Conservation (phyloP, 768 basidiomycete species). For the Suillus bovinus region DNA sequence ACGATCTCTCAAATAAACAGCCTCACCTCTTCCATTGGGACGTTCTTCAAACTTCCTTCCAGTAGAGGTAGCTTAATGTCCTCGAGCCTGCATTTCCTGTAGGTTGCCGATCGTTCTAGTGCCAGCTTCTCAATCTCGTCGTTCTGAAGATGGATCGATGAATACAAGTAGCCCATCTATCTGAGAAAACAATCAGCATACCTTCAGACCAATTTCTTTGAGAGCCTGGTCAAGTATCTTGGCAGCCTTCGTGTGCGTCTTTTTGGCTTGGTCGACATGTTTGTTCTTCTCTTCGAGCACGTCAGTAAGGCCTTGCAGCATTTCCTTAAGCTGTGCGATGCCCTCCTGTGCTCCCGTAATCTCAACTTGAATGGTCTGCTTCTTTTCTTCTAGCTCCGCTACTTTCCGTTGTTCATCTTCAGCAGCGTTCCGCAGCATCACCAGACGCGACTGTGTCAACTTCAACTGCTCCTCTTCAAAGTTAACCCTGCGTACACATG, state of each 20-base stretch:
- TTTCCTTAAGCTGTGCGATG: constrained; percentile 58
- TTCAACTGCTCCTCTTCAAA: constrained; percentile 82
- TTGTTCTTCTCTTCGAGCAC: constrained; percentile 72
- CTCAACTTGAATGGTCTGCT: constrained; percentile 55
- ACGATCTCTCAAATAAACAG: background rate
- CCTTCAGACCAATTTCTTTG: constrained; percentile 87
- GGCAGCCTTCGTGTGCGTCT: constrained; percentile 63
- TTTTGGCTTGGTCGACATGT: constrained; percentile 74
- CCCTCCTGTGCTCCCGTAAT: constrained; percentile 56
- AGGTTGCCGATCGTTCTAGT: constrained; percentile 82
- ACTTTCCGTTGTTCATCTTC: constrained; percentile 56
- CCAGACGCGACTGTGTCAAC: constrained; percentile 61
- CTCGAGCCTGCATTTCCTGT: constrained; percentile 91
- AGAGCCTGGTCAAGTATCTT: constrained; percentile 82
- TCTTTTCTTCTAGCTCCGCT: constrained; percentile 52
- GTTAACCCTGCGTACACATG: constrained; percentile 51
- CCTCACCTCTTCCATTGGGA: constrained; percentile 92
- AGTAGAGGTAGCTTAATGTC: constrained; percentile 83
- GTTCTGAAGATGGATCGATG: constrained; percentile 43
- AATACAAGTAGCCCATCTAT: background rate
- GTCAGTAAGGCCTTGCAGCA: constrained; percentile 60
- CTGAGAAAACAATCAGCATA: constrained; percentile 33
- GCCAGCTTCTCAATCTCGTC: constrained; percentile 91
- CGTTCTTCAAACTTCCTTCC: constrained; percentile 75
- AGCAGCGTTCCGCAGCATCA: constrained; percentile 51